Evolutionary conservation across 164 flowering plant genomes (phyloP).

Genomic region (Vitis amurensis): DNA sequence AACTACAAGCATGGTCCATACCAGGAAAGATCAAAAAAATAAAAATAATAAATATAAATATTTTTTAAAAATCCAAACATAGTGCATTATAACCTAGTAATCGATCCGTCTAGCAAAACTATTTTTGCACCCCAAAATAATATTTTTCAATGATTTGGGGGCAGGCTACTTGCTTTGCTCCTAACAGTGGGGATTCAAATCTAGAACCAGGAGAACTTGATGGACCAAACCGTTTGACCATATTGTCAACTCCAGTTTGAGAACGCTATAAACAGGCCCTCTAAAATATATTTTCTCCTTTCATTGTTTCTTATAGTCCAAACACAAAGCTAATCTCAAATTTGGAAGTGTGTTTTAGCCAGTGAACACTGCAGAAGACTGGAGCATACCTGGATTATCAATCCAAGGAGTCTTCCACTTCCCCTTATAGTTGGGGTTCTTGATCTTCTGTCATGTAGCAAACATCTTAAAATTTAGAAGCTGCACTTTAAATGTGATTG

Average conservation of each 20-base stretch:
- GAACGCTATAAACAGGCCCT: not conserved
- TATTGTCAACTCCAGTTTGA: not conserved
- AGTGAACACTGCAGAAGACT: not conserved
- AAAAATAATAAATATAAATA: not conserved
- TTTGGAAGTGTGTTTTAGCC: too few species aligned
- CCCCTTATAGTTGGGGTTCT: conserved; percentile 88
- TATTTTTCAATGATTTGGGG: not conserved
- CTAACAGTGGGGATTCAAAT: not conserved
- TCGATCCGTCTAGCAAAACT: not conserved
- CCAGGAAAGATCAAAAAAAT: not conserved
- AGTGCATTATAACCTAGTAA: not conserved
- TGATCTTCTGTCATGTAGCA: conserved; percentile 57
- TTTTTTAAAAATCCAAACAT: not conserved
- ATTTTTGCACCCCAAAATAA: not conserved
- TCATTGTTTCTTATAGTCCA: not conserved
- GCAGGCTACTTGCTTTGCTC: not conserved
- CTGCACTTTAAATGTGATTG: not conserved
- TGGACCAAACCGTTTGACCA: not conserved
- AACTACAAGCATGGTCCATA: too few species aligned
- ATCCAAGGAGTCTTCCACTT: conserved; percentile 83
- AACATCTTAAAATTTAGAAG: conserved; percentile 3
- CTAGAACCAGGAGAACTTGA: not conserved
- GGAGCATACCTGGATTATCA: conserved; percentile 74
- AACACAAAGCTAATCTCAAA: too few species aligned
- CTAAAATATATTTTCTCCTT: not conserved